Base-by-base conservation (phyloP, 805 yeast genomes). In the Ogataea angusta region DNA sequence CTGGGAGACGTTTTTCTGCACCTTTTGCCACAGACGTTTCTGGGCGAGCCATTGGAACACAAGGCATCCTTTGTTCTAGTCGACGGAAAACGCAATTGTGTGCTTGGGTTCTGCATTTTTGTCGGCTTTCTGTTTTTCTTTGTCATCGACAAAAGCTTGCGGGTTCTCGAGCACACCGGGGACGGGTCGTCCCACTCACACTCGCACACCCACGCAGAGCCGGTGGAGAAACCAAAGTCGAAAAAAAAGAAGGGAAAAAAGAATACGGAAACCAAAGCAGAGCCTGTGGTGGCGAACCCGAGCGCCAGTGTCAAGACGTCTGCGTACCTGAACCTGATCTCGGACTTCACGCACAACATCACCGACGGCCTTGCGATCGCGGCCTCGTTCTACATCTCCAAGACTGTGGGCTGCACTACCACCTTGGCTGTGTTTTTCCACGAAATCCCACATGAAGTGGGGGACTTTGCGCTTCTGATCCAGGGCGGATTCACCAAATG, bases 381-480 rank as follows among this genome's bases (percentile, higher is more conserved):
- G 1, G 75, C 90, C 0, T 74, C 89, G 5, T 85, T 85, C 57
- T 78, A 78, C 59, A 72, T 72, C 33, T 70, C 81, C 29, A 70
- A 72, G 38, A 66, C 62, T 32, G 78, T 76, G 13, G 93, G 93
- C 0, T 76, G 82, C 17, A 72, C 83, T 2, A 82, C 90, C 0
- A 75, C 84, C 16, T 62, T 83, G 26, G 86, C 90, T 1, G 81
- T 84, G 21, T 72, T 83, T 46, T 73, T 81, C 60, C 93, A 85
- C 57, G 93, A 85, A 57, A 75, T 84, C 35, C 93, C 93, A 5
- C 93, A 85, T 57, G 88, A 83, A 55, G 74, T 85, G 46, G 90
- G 91, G 34, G 93, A 85, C 55, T 85, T 80, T 62, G 90, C 89
- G 0, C 64, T 85, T 18, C 64, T 85, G 45, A 73, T 81, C 46